Percentiles rank a stretch among this genome's conserved stretches.
Evolutionary conservation across 805 yeast species (phyloP).

Genomic region (Candida glaebosa): DNA sequence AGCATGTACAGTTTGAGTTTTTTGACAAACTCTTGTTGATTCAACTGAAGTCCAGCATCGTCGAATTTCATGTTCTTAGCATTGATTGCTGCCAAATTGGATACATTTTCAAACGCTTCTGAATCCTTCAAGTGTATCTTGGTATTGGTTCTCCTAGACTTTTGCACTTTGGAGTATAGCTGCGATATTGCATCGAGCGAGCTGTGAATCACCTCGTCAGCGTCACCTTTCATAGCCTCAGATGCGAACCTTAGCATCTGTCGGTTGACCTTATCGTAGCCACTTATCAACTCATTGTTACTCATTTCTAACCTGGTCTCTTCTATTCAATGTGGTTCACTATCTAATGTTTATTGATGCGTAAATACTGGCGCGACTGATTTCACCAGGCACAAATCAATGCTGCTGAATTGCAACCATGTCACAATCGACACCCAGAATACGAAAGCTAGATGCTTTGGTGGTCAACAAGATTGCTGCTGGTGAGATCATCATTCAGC

Average conservation of each 20-base stretch:
- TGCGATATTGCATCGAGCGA: conserved; percentile 12
- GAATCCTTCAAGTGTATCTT: conserved; percentile 51
- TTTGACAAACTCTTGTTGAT: conserved; percentile 44
- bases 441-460: conserved; percentile 48
- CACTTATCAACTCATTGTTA: conserved; percentile 13
- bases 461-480: conserved; percentile 95
- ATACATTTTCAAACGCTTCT: conserved; percentile 55
- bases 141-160: conserved; percentile 30
- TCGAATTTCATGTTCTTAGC: conserved; percentile 61
- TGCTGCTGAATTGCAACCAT: neutral
- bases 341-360: too few relatives aligned
- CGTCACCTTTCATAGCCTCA: conserved; percentile 56
- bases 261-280: conserved; percentile 26
- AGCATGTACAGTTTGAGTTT: conserved; percentile 28
- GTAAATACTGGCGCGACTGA: too few relatives aligned
- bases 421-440: conserved; percentile 3
- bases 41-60: conserved; percentile 48
- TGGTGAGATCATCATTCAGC: conserved; percentile 92
- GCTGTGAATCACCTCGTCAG: conserved; percentile 42
- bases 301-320: too few relatives aligned
- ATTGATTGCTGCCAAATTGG: conserved; percentile 61
- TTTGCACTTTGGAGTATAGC: conserved; percentile 17
- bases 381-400: neutral
- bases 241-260: conserved; percentile 37
- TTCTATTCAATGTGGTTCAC: too few relatives aligned